Percentiles rank a stretch among this genome's conserved stretches.
These are phyloP conservation scores for Westerdykella sp. DNA, from an alignment of 2,329 filamentous ascomycete species.

Conservation along the genomic window DNA sequence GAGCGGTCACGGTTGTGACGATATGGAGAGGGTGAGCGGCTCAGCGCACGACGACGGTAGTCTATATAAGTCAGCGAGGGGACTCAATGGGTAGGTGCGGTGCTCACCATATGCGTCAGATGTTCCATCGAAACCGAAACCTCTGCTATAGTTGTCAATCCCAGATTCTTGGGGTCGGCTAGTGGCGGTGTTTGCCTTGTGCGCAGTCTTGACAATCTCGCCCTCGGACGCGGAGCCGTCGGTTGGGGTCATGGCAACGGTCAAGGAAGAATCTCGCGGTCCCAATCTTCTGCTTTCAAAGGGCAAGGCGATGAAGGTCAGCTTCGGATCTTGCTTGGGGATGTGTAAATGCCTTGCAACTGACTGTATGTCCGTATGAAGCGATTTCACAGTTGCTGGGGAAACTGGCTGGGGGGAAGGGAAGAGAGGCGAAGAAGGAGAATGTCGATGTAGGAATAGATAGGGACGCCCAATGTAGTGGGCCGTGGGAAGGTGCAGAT, in stretches of 20 bases:
- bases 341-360: slow-evolving; percentile 28
- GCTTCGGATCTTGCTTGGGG: background rate
- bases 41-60: slow-evolving; percentile 15
- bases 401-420: background rate
- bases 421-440: background rate
- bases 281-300: slow-evolving; percentile 30
- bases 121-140: slow-evolving; percentile 24
- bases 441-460: background rate
- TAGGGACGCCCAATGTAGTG: background rate
- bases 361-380: slow-evolving; percentile 29
- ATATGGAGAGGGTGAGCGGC: slow-evolving; percentile 24
- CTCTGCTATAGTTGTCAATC: slow-evolving; percentile 32
- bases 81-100: no score
- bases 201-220: slow-evolving; percentile 21
- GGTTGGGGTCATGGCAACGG: slow-evolving; percentile 19
- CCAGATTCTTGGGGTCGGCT: slow-evolving; percentile 22
- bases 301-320: slow-evolving; percentile 6
- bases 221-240: slow-evolving; percentile 26
- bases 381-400: background rate
- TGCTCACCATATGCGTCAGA: slow-evolving; percentile 12
- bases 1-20: slow-evolving; percentile 22
- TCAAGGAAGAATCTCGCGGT: slow-evolving; percentile 9
- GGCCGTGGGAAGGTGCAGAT: background rate
- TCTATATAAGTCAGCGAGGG: background rate
- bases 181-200: slow-evolving; percentile 31